Base-by-base conservation (phyloP, 768 basidiomycete genomes). In the Tricholoma sp. region DNA sequence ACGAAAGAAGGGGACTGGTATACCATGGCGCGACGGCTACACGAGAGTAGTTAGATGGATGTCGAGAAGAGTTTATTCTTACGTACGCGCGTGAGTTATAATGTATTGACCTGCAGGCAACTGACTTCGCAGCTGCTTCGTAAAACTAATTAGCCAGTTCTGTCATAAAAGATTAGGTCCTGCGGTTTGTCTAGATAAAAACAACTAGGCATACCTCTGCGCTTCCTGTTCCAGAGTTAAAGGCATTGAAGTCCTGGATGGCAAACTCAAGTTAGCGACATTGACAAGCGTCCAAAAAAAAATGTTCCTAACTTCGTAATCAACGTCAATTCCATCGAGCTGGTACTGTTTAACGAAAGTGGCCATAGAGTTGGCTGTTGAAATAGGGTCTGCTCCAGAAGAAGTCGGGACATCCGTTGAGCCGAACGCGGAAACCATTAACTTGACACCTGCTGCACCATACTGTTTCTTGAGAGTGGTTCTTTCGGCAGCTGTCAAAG, bases 321-420 rank as follows among this genome's bases (percentile, higher is more conserved):
- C 87, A 34, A 91, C 83, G 64, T 89, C 87, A 24, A 88, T 80
- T 49, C 88, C 88, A 61, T 89, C 87, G 15, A 89, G 70, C 49
- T 73, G 68, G 56, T 77, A 85, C 61, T 81, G 60, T 56, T 79
- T 81, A 8, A 89, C 87, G 74, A 77, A 90, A 11, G 77, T 77
- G 0, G 87, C 86, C 66, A 89, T 76, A 1, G 78, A 80, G 58
- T 83, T 80, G 1, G 88, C 88, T 13, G 81, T 80, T 6, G 72
- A 70, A 6, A 81, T 70, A 17, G 88, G 83, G 66, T 89, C 83
- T n/a, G 79, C 81, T 45, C 79, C 77, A 10, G 62, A 69, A 9
- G 78, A 74, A 7, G 86, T 88, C 3, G 87, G 86, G 17, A 73
- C 70, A 62, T 84, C 80, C 6, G 71, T 73, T 2, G 83, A 72